Evolutionary conservation across 208 protist species (phyloP), one percentile per base, ranked within the genome.

Genomic region (Tetramitus jugosus): DNA sequence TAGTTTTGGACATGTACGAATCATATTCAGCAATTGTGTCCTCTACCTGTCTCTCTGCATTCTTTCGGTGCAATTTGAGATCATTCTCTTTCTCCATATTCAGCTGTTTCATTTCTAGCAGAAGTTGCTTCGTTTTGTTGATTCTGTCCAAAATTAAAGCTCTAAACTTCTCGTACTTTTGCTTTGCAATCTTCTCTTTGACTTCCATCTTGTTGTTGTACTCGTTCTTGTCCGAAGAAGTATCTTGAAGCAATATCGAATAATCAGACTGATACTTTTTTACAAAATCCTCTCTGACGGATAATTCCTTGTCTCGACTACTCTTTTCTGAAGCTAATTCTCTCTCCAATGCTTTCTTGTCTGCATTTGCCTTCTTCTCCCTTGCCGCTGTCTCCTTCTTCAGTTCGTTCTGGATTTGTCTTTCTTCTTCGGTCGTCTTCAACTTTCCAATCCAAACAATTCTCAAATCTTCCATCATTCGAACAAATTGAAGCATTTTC

Each of bases 281-380:
- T 6, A 71, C 4, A 2, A 40, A 35, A 26, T 71, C 65, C 26
- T 71, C 65, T 49, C 65, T 26, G 0, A 37, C 23, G 10, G 39
- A 49, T 0, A 71, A 35, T 49, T 71, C 65, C 39, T 49, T 71
- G 29, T 71, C 65, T 71, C 39, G 43, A 17, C n/a, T 31, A 29
- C 65, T 49, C 17, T n/a, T 17, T 13, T 37, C 39, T 7, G 23
- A 13, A 49, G 65, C 65, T 13, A 71, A 49, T 33, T 71, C 65
- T 33, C 65, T 45, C 17, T 49, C 20, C 3, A 71, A 13, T 6
- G 65, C 65, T 49, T 71, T 71, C 0, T 49, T 20, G 39, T 71
- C 65, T 26, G 65, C 65, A 49, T 49, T 71, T 29, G 65, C 26
- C 40, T 71, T 71, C 10, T 71, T 71, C 14, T 71, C 65, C 10